Percentiles rank a stretch among this genome's conserved stretches.
Evolutionary conservation across 2,329 filamentous ascomycete genomes (phyloP).

Genomic region (Fusarium sp.): DNA sequence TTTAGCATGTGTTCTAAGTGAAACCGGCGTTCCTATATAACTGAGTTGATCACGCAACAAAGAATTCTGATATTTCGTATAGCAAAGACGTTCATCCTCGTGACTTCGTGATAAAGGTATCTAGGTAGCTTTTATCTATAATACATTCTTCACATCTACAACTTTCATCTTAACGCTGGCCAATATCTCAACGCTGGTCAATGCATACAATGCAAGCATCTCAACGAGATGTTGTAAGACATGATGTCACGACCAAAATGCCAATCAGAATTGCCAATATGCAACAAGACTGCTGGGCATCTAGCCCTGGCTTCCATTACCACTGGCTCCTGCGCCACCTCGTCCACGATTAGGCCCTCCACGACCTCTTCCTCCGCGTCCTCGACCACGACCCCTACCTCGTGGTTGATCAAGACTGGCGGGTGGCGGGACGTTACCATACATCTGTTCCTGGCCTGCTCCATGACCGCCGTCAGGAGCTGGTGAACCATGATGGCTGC

Average conservation of each 20-base stretch:
- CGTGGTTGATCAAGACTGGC: constrained; percentile 61
- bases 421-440: constrained; percentile 71
- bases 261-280: background rate
- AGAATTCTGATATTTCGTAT: background rate
- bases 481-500: constrained; percentile 41
- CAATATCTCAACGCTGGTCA: constrained; percentile 11
- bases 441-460: constrained; percentile 50
- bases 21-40: constrained; percentile 34
- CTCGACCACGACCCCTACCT: constrained; percentile 54
- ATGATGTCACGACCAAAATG: constrained; percentile 6
- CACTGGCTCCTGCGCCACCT: constrained; percentile 41
- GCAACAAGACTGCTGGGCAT: constrained; percentile 4
- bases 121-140: constrained; percentile 38
- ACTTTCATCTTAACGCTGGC: constrained; percentile 10
- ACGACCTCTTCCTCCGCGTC: constrained; percentile 55
- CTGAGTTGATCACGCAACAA: background rate
- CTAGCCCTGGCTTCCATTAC: constrained; percentile 40
- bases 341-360: constrained; percentile 52
- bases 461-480: constrained; percentile 31
- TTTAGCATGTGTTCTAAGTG: constrained; percentile 17
- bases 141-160: constrained; percentile 33
- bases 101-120: constrained; percentile 42
- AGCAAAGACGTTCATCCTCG: constrained; percentile 27
- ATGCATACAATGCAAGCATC: constrained; percentile 13
- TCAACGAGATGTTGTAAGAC: constrained; percentile 10